Evolutionary conservation across 2,329 filamentous ascomycete species (phyloP).

Genomic region (Cladophialophora chaetospira): DNA sequence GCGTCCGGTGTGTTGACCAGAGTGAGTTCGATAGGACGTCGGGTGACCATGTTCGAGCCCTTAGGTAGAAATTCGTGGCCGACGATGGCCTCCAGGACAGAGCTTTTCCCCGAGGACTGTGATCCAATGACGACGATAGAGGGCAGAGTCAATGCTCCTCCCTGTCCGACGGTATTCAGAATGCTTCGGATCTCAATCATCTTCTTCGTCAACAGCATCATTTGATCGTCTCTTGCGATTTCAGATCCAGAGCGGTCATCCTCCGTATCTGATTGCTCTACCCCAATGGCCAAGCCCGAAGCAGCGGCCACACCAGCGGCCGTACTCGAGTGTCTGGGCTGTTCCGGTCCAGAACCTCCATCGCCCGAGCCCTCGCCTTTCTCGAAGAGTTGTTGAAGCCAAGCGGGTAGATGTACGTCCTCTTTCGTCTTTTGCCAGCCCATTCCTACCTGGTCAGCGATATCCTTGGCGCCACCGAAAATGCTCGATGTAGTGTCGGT

Average conservation of each 20-base stretch:
- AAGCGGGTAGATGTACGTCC: slow-evolving; percentile 70
- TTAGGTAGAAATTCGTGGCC: slow-evolving; percentile 98
- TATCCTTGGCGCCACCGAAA: slow-evolving; percentile 70
- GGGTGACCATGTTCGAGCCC: slow-evolving; percentile 97
- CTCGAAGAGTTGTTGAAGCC: slow-evolving; percentile 74
- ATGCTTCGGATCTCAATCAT: slow-evolving; percentile 99
- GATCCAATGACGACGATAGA: slow-evolving; percentile 99
- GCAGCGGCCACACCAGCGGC: slow-evolving; percentile 68
- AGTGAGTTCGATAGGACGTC: slow-evolving; percentile 92
- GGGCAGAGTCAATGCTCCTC: slow-evolving; percentile 80
- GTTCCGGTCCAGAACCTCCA: slow-evolving; percentile 44
- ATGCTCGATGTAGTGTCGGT: slow-evolving; percentile 52
- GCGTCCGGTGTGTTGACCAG: slow-evolving; percentile 91
- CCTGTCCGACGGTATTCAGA: slow-evolving; percentile 88
- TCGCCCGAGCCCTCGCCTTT: slow-evolving; percentile 51
- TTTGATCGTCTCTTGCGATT: slow-evolving; percentile 86
- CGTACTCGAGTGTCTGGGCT: slow-evolving; percentile 42
- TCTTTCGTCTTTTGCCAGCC: slow-evolving; percentile 87
- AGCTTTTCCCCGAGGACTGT: slow-evolving; percentile 97
- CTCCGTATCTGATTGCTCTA: slow-evolving; percentile 66
- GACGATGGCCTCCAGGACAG: slow-evolving; percentile 93
- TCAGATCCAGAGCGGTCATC: slow-evolving; percentile 65
- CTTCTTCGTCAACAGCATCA: slow-evolving; percentile 99
- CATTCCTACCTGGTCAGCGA: slow-evolving; percentile 75
- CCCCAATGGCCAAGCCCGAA: slow-evolving; percentile 76